These are phyloP conservation scores for Nymphaea colorata DNA, from an alignment of 164 flowering plant genomes.

Conservation along the genomic window DNA sequence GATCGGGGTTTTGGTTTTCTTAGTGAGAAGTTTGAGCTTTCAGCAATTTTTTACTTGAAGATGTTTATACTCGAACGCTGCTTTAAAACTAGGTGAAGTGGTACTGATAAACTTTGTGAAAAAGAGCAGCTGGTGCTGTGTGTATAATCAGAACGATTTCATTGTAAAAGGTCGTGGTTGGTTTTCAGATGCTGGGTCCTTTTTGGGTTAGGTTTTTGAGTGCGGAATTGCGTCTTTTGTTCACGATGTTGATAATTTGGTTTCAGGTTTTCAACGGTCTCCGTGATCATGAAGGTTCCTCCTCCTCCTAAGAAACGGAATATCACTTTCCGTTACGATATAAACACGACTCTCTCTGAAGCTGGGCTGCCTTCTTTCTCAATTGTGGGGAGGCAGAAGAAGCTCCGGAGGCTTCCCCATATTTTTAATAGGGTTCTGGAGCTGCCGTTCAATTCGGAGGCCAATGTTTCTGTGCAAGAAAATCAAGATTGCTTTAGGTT, in stretches of 20 bases:
- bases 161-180: background rate
- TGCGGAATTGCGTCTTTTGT: background rate
- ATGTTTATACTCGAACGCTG: background rate
- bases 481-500: constrained; percentile 40
- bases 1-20: background rate
- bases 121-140: background rate
- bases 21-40: background rate
- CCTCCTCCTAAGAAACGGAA: constrained; percentile 44
- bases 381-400: constrained; percentile 25
- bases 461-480: constrained; percentile 60
- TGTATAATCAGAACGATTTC: background rate
- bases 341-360: constrained; percentile 14
- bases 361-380: constrained; percentile 3
- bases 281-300: constrained; percentile 26
- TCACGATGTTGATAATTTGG: background rate
- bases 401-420: constrained; percentile 73
- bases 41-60: background rate
- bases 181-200: background rate
- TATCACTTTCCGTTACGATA: constrained; percentile 29
- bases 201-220: background rate
- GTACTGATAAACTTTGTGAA: background rate
- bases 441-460: constrained; percentile 61
- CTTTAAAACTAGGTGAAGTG: background rate
- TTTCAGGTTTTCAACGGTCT: background rate
- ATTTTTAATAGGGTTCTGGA: constrained; percentile 66